phyloP scores from a whole-genome alignment of 2,329 filamentous ascomycete genomes.

The Onygena corvina region DNA sequence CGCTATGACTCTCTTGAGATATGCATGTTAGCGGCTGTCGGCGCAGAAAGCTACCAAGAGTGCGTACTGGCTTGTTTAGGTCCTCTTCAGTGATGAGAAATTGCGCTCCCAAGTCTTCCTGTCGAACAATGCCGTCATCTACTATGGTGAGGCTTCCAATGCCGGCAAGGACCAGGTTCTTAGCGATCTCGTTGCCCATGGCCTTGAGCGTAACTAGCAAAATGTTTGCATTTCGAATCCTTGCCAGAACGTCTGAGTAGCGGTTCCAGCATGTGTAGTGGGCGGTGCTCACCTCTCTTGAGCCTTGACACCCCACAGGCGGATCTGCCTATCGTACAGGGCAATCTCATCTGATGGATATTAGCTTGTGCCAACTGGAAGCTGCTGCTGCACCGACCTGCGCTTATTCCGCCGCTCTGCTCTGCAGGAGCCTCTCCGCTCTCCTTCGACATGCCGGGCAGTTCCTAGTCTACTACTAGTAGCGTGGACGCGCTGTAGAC shows the following conservation, averaged over 20 bases:
- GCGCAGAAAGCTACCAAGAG: neutral
- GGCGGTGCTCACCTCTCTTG: slow-evolving; percentile 53
- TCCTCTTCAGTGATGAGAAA: slow-evolving; percentile 67
- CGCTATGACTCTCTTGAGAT: slow-evolving; percentile 57
- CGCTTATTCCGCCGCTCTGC: slow-evolving; percentile 6
- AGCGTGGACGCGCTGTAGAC: too few species aligned
- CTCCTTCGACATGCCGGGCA: too few species aligned
- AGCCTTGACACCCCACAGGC: slow-evolving; percentile 90
- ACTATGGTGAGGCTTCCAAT: slow-evolving; percentile 81
- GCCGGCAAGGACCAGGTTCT: slow-evolving; percentile 90
- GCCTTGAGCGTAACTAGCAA: slow-evolving; percentile 80
- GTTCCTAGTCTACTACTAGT: too few species aligned
- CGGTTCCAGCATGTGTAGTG: slow-evolving; percentile 27
- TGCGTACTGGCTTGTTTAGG: slow-evolving; percentile 58
- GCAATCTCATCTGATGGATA: slow-evolving; percentile 69
- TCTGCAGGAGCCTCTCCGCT: neutral
- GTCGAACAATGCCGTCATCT: slow-evolving; percentile 62
- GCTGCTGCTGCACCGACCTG: neutral
- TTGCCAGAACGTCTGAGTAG: slow-evolving; percentile 23
- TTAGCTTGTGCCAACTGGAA: neutral
- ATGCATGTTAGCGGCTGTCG: neutral
- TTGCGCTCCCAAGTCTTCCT: slow-evolving; percentile 67
- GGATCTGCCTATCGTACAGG: slow-evolving; percentile 92
- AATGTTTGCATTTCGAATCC: slow-evolving; percentile 78
- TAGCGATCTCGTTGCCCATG: slow-evolving; percentile 86